Conservation (phyloP, 441 rosid genomes). For the Geranium incanum region DNA sequence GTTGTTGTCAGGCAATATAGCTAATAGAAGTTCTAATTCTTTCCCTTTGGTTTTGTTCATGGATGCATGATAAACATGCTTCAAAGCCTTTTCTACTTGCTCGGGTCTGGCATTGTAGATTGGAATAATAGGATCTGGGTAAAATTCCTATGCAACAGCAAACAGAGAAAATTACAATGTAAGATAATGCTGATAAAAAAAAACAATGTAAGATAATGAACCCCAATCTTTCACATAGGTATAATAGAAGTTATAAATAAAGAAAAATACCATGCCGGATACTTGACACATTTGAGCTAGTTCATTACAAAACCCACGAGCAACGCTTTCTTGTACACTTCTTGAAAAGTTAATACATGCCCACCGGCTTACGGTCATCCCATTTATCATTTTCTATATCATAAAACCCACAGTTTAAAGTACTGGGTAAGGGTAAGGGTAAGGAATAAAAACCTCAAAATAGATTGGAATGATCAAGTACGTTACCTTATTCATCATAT, state of each 20-base stretch:
- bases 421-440: conserved; percentile 10
- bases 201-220: background rate
- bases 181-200: background rate
- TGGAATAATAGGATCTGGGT: conserved; percentile 82
- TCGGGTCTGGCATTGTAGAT: conserved; percentile 81
- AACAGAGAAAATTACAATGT: conserved; percentile 7
- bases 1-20: conserved; percentile 85
- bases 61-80: conserved; percentile 68
- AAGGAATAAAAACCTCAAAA: background rate
- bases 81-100: conserved; percentile 91
- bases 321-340: conserved; percentile 83
- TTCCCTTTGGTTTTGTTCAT: conserved; percentile 85
- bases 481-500: conserved; percentile 93
- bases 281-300: conserved; percentile 96
- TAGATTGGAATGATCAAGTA: background rate
- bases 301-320: conserved; percentile 80
- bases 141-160: conserved; percentile 49
- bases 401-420: conserved; percentile 6
- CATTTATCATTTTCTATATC: conserved; percentile 85
- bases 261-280: conserved; percentile 79
- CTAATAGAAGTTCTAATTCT: conserved; percentile 87
- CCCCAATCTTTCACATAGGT: background rate
- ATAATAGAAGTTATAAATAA: conserved; percentile 10
- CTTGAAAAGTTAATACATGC: conserved; percentile 91
- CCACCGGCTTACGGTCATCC: conserved; percentile 88